These are phyloP conservation scores for Backusella australiensis DNA, from an alignment of 192 early-diverging fungal genomes.

Conservation along the genomic window DNA sequence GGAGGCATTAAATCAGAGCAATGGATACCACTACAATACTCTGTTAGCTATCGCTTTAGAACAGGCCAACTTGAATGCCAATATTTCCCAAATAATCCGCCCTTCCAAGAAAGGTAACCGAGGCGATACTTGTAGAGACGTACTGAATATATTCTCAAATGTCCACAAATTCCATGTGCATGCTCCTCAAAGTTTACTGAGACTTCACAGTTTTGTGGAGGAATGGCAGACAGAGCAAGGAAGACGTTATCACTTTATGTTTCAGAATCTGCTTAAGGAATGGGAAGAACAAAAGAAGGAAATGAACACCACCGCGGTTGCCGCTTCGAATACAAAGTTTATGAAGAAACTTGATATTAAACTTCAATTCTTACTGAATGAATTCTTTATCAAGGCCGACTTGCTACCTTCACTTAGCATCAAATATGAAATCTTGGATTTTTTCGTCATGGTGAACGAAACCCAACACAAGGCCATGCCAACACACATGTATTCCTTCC, in stretches of 20 bases:
- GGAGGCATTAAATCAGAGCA: not conserved
- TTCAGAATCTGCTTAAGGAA: constrained; percentile 67
- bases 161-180: constrained; percentile 45
- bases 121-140: constrained; percentile 23
- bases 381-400: constrained; percentile 58
- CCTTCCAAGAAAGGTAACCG: constrained; percentile 23
- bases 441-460: constrained; percentile 52
- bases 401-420: constrained; percentile 61
- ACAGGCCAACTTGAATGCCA: constrained; percentile 40
- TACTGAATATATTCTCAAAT: constrained; percentile 47
- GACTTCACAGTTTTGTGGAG: constrained; percentile 71
- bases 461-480: constrained; percentile 34
- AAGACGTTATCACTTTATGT: constrained; percentile 63
- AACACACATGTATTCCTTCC: constrained; percentile 42
- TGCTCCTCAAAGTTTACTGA: constrained; percentile 65
- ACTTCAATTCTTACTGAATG: constrained; percentile 59
- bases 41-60: constrained; percentile 44
- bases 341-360: constrained; percentile 50
- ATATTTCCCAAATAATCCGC: constrained; percentile 38
- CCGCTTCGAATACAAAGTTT: not conserved
- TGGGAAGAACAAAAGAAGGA: constrained; percentile 56
- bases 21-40: not conserved
- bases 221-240: constrained; percentile 71
- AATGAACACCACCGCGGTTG: not conserved
- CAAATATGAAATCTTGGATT: constrained; percentile 53